Conservation (phyloP, 345 rosid genomes). For the Eucalyptus polybractea region DNA sequence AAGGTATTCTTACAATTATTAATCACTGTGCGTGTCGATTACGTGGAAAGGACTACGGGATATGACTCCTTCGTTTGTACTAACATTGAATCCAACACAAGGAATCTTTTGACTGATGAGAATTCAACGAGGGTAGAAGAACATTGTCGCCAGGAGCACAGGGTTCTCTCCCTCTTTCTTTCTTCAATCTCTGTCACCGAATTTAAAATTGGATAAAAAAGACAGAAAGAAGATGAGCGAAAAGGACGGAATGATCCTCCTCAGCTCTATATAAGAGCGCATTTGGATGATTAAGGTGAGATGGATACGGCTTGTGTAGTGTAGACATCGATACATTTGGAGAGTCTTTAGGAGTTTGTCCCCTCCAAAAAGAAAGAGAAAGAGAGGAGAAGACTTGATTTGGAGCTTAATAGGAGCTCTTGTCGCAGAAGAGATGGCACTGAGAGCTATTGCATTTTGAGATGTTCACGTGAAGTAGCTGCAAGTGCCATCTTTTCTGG, state of each 20-base stretch:
- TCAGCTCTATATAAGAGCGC: neutral
- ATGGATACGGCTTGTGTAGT: neutral
- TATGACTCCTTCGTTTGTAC: neutral
- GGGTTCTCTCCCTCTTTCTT: neutral
- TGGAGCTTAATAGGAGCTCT: neutral
- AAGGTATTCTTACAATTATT: too few species aligned
- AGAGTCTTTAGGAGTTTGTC: neutral
- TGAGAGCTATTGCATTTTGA: neutral
- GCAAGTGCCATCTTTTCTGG: neutral
- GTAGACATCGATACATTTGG: neutral
- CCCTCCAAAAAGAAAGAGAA: neutral
- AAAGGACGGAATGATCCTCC: neutral
- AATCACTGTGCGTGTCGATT: neutral
- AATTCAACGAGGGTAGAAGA: neutral
- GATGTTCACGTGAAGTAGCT: neutral
- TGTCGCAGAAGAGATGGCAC: neutral
- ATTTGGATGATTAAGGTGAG: neutral
- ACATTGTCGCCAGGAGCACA: neutral
- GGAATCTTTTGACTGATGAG: neutral
- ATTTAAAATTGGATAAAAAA: neutral
- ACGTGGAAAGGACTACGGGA: neutral
- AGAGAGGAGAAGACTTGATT: neutral
- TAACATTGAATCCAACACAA: neutral
- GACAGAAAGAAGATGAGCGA: neutral
- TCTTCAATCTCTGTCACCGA: neutral